phyloP scores from a whole-genome alignment of 2,329 filamentous ascomycete species.

The Venturia effusa region DNA sequence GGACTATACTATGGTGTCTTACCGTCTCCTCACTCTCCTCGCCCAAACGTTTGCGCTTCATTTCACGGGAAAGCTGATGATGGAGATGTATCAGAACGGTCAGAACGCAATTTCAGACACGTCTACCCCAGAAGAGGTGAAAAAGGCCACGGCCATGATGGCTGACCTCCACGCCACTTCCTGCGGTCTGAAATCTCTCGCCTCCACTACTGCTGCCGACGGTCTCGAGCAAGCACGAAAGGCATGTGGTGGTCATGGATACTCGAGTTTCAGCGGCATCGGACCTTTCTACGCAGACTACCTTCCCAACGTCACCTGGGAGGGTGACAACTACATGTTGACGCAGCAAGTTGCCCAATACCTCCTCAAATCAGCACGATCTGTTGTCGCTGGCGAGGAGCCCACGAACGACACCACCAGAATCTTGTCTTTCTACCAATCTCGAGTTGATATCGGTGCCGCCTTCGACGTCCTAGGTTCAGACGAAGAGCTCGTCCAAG shows the following conservation, averaged over 20 bases:
- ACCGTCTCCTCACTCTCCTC: slow-evolving; percentile 59
- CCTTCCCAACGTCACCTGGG: slow-evolving; percentile 60
- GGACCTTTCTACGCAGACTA: slow-evolving; percentile 67
- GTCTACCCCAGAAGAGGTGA: slow-evolving; percentile 47
- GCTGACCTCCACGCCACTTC: slow-evolving; percentile 69
- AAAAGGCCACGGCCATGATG: slow-evolving; percentile 38
- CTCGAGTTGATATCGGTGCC: slow-evolving; percentile 57
- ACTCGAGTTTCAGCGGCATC: slow-evolving; percentile 66
- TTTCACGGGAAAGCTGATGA: slow-evolving; percentile 69
- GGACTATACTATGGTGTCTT: slow-evolving; percentile 74
- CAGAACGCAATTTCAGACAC: slow-evolving; percentile 52
- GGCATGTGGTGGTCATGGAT: slow-evolving; percentile 68
- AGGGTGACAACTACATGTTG: slow-evolving; percentile 75
- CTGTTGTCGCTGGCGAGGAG: slow-evolving; percentile 54
- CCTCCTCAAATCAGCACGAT: slow-evolving; percentile 63
- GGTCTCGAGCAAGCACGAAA: slow-evolving; percentile 65
- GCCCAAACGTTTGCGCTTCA: slow-evolving; percentile 68
- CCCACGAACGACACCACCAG: slow-evolving; percentile 57
- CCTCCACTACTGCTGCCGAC: slow-evolving; percentile 61
- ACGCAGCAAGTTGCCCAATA: slow-evolving; percentile 68
- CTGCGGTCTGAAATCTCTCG: slow-evolving; percentile 63
- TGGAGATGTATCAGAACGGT: slow-evolving; percentile 60
- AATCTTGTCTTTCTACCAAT: slow-evolving; percentile 54
- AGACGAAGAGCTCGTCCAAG: slow-evolving; percentile 59
- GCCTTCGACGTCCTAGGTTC: slow-evolving; percentile 64